Conservation (phyloP, 306 rosid genomes). For the Luffa acutangula region DNA sequence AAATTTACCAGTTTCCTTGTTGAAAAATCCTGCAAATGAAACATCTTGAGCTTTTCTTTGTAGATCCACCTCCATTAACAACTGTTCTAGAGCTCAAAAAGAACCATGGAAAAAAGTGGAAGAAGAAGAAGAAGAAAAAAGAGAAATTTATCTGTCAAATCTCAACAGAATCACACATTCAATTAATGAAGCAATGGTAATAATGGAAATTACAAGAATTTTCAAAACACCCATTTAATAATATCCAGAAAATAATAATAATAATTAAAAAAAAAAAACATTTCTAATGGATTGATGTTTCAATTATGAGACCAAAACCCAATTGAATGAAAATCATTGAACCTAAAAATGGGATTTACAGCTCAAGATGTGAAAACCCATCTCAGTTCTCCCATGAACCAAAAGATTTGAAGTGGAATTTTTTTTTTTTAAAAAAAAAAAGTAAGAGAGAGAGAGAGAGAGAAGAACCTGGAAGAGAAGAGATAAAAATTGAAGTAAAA, state of each 20-base stretch:
- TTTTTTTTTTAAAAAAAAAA: no score
- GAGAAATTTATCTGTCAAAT: neutral
- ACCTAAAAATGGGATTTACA: neutral
- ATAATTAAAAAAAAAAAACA: neutral
- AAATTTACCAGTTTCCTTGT: neutral
- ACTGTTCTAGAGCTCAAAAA: neutral
- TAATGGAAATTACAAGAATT: neutral
- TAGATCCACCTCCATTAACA: neutral
- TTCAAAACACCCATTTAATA: neutral
- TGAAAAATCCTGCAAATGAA: neutral
- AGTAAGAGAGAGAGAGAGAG: neutral
- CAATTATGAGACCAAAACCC: neutral
- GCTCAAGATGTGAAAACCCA: neutral
- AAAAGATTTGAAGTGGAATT: neutral
- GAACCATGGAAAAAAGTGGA: neutral
- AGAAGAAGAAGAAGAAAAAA: neutral
- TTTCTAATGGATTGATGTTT: neutral
- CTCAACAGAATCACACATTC: neutral
- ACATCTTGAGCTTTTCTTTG: no score
- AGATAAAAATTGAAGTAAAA: neutral
- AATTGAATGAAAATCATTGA: neutral
- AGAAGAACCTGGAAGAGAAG: neutral
- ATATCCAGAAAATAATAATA: neutral
- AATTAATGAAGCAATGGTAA: neutral
- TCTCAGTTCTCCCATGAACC: neutral